These are phyloP conservation scores for Gynandropsis gynandra DNA, from an alignment of 345 rosid species.

Conservation along the genomic window DNA sequence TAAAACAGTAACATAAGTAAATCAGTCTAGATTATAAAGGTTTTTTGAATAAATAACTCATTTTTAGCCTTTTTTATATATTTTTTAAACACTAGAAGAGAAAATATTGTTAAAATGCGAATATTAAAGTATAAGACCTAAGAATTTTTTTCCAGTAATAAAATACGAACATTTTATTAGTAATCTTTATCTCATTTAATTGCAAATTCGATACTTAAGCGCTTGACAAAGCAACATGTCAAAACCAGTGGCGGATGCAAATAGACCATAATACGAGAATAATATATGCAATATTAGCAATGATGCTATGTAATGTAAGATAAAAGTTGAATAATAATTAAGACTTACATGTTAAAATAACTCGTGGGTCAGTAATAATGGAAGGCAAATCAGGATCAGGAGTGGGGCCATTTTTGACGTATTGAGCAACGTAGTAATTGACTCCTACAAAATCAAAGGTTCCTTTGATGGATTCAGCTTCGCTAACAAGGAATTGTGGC, in stretches of 20 bases:
- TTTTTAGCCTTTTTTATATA: neutral
- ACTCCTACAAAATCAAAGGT: conserved; percentile 40
- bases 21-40: neutral
- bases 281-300: too few species aligned
- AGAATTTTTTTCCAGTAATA: too few species aligned
- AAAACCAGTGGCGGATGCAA: too few species aligned
- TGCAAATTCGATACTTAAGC: too few species aligned
- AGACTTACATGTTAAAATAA: conserved; percentile 24
- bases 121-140: too few species aligned
- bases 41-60: neutral
- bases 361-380: conserved; percentile 28
- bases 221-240: too few species aligned
- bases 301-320: neutral
- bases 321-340: neutral
- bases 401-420: conserved; percentile 14
- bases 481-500: conserved; percentile 31
- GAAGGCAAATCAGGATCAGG: neutral
- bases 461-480: conserved; percentile 31
- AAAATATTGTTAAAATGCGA: too few species aligned
- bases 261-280: too few species aligned
- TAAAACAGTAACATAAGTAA: too few species aligned
- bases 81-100: too few species aligned
- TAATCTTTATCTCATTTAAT: too few species aligned
- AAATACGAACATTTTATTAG: too few species aligned
- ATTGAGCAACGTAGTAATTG: conserved; percentile 38